Evolutionary conservation across 2,329 filamentous ascomycete species (phyloP), one percentile per base, ranked within the genome.

Genomic region (Rhinocladiella similis): DNA sequence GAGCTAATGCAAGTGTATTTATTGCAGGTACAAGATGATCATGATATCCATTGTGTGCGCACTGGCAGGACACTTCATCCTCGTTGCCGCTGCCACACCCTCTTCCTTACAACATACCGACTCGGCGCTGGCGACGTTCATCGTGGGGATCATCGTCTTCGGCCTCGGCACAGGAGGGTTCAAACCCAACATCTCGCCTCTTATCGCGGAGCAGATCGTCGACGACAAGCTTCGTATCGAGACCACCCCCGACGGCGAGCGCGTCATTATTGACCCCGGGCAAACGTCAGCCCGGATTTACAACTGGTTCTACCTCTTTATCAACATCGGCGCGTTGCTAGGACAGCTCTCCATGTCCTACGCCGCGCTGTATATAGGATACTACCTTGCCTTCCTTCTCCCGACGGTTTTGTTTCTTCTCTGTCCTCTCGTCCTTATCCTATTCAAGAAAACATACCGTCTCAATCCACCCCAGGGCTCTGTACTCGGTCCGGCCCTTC

Each of bases 141-240:
- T 66, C 6, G 38, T 61, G 5, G 65, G 66, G 5, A 71, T 74
- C 65, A 53, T 71, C 3, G 57, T 76, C 9, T 69, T 77, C 22
- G 73, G 68, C 3, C 47, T 77, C 5, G 74, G 73, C 2, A 68
- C 87, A 0, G 89, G 89, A 60, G 87, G 89, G 66, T 91, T 91
- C 82, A 92, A 92, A 77, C 83, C 87, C 61, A 92, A 91, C 67
- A 88, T 92, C 39, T 85, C 85, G 0, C 85, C 87, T 0, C 74
- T 89, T 19, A 82, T 90, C 54, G 86, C 86, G 18, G 87, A 90
- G 66, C 87, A 90, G 71, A 86, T 87, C 69, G 78, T 77, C 33
- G 81, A 84, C 55, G 79, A 76, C 3, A 80, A 77, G 58, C 80
- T 84, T 61, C 80, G 78, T 48, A 78, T 89, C 53, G 76, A 82